Percentiles rank a stretch among this genome's conserved stretches.
phyloP scores from a whole-genome alignment of 2,329 filamentous ascomycete genomes.

The Sclerotinia glacialis region DNA sequence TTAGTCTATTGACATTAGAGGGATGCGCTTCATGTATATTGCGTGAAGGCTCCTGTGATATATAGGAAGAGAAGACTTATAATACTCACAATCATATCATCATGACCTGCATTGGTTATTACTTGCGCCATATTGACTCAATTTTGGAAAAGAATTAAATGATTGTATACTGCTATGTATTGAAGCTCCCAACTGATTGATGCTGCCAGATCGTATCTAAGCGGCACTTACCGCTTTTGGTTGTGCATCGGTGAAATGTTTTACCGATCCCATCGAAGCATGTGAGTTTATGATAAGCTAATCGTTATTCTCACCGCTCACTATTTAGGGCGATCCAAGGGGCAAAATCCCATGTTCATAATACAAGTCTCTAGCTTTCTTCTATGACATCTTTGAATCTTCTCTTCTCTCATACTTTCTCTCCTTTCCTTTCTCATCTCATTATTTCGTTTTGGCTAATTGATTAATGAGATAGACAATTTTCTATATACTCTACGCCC shows the following conservation, averaged over 20 bases:
- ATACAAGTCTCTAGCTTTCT: background rate
- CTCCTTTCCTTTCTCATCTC: background rate
- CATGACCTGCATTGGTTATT: constrained; percentile 83
- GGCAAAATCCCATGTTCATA: constrained; percentile 4
- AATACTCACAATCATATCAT: constrained; percentile 92
- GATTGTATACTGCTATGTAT: constrained; percentile 6
- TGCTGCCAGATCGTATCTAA: constrained; percentile 22
- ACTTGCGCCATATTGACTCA: constrained; percentile 61
- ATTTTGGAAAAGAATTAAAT: constrained; percentile 8
- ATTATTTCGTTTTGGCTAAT: background rate
- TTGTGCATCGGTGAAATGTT: background rate
- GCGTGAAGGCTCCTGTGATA: background rate
- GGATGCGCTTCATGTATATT: constrained; percentile 3
- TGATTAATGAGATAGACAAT: background rate
- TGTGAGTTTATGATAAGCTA: background rate
- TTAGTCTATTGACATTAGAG: constrained; percentile 8
- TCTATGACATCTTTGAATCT: background rate
- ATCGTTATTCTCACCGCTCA: constrained; percentile 1
- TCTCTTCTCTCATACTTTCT: background rate
- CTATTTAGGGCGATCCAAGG: background rate
- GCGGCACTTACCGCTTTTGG: constrained; percentile 18
- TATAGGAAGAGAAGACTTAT: background rate
- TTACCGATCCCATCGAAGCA: background rate
- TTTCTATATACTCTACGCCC: background rate
- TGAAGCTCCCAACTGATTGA: constrained; percentile 10